Conservation (phyloP, 1,139 yeast species). For the Suhomyces yuchorum region DNA sequence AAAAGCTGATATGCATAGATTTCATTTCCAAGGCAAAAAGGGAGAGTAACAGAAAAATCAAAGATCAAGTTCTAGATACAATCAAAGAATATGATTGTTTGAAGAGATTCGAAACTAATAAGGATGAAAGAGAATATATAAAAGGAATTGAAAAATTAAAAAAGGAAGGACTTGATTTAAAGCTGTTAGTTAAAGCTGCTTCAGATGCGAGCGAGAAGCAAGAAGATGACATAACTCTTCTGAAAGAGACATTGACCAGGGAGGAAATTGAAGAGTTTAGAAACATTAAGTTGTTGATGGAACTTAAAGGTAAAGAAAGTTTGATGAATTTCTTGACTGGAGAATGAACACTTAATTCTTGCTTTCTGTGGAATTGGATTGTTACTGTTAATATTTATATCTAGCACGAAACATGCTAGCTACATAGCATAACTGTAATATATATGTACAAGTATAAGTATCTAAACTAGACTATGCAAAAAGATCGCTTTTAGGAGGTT, state of each 20-base stretch:
- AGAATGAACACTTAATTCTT: not conserved
- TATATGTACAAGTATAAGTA: constrained; percentile 14
- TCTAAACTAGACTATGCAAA: constrained; percentile 1
- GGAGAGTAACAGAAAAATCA: constrained; percentile 22
- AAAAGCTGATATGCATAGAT: constrained; percentile 71
- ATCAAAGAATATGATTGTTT: constrained; percentile 28
- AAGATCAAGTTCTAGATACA: constrained; percentile 28
- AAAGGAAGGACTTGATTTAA: constrained; percentile 22
- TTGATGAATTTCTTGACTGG: constrained; percentile 56
- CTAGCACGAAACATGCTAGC: not conserved
- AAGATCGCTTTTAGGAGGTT: constrained; percentile 12
- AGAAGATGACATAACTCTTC: not conserved
- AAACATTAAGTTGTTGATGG: constrained; percentile 61
- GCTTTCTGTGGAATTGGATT: not conserved
- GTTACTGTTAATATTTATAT: not conserved
- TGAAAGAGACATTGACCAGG: not conserved
- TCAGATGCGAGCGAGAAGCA: constrained; percentile 12
- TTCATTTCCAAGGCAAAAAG: constrained; percentile 55
- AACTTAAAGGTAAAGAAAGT: constrained; percentile 68
- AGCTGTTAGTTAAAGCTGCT: constrained; percentile 30
- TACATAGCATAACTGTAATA: constrained; percentile 10
- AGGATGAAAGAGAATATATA: constrained; percentile 28
- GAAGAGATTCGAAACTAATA: constrained; percentile 23
- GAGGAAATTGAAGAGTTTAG: constrained; percentile 55
- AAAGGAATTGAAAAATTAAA: constrained; percentile 27